These are phyloP conservation scores for Diplodia scrobiculata DNA, from an alignment of 2,329 filamentous ascomycete species.

Conservation along the genomic window DNA sequence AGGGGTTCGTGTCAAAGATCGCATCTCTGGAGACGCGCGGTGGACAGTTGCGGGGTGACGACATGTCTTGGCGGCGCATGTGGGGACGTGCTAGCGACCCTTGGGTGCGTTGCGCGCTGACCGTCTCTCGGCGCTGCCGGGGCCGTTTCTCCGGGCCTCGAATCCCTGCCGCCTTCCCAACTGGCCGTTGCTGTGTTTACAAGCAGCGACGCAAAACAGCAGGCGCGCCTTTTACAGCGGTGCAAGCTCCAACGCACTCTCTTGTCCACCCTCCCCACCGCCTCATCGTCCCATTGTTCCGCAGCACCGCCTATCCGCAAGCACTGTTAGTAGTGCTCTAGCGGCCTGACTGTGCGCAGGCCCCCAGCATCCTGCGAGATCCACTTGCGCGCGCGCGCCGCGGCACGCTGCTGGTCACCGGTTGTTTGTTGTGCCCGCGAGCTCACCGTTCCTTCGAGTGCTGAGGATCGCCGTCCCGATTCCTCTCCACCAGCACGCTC, in stretches of 20 bases:
- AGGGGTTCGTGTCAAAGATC: not conserved
- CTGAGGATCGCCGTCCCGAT: slow-evolving; percentile 22
- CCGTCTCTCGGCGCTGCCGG: not conserved
- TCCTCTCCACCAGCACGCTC: slow-evolving; percentile 19
- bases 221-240: slow-evolving; percentile 22
- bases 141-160: not conserved
- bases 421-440: slow-evolving; percentile 21
- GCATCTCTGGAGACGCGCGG: slow-evolving; percentile 23
- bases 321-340: slow-evolving; percentile 44
- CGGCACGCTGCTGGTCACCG: slow-evolving; percentile 10
- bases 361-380: slow-evolving; percentile 34
- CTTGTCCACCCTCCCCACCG: slow-evolving; percentile 27
- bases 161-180: not conserved
- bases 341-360: slow-evolving; percentile 31
- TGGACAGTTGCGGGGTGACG: slow-evolving; percentile 11
- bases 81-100: not conserved
- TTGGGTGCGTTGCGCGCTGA: not conserved
- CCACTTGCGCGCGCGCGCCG: slow-evolving; percentile 28
- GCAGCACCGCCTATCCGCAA: slow-evolving; percentile 41
- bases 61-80: not conserved
- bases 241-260: slow-evolving; percentile 30
- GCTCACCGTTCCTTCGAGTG: slow-evolving; percentile 21
- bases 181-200: slow-evolving; percentile 15
- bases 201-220: not conserved
- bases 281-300: slow-evolving; percentile 43